A percentile compares a stretch with the other conserved stretches of the same genome.
These are phyloP conservation scores for Aureobasidium musti DNA, from an alignment of 2,329 filamentous ascomycete genomes.

Conservation along the genomic window DNA sequence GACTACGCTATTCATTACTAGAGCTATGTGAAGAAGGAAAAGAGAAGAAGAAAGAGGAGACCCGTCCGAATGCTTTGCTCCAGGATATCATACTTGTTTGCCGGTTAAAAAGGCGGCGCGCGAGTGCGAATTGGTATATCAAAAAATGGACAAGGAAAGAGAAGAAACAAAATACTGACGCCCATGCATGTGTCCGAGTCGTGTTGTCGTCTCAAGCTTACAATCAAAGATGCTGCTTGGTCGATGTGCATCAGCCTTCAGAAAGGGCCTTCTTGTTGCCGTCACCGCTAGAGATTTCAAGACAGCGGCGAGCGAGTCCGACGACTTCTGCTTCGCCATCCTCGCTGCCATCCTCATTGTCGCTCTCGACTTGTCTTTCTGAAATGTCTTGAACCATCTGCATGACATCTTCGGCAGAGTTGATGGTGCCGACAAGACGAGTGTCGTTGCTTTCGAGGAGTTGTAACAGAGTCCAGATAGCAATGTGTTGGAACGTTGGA, in stretches of 20 bases:
- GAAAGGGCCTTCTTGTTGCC: constrained; percentile 60
- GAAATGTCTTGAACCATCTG: constrained; percentile 90
- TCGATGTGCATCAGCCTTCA: constrained; percentile 63
- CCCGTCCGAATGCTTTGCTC: constrained; percentile 22
- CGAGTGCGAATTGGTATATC: constrained; percentile 28
- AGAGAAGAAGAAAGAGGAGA: not conserved
- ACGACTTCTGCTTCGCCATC: constrained; percentile 92
- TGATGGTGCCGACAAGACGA: constrained; percentile 82
- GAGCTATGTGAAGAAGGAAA: constrained; percentile 20
- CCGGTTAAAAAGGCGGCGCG: not conserved
- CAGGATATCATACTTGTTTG: constrained; percentile 27
- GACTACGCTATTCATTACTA: constrained; percentile 28
- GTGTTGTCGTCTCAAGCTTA: constrained; percentile 3
- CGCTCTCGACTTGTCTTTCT: constrained; percentile 82
- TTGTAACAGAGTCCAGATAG: constrained; percentile 96
- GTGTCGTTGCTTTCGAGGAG: constrained; percentile 93
- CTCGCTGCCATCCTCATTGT: constrained; percentile 85
- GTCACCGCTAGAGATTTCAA: constrained; percentile 61
- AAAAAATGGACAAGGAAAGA: constrained; percentile 28
- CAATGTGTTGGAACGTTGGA: constrained; percentile 97
- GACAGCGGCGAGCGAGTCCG: constrained; percentile 82
- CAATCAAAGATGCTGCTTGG: not conserved
- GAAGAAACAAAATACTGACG: not conserved
- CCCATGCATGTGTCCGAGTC: not conserved
- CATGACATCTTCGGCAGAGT: constrained; percentile 86